These are phyloP conservation scores for Fusarium coicis DNA, from an alignment of 2,329 filamentous ascomycete species.

Conservation along the genomic window DNA sequence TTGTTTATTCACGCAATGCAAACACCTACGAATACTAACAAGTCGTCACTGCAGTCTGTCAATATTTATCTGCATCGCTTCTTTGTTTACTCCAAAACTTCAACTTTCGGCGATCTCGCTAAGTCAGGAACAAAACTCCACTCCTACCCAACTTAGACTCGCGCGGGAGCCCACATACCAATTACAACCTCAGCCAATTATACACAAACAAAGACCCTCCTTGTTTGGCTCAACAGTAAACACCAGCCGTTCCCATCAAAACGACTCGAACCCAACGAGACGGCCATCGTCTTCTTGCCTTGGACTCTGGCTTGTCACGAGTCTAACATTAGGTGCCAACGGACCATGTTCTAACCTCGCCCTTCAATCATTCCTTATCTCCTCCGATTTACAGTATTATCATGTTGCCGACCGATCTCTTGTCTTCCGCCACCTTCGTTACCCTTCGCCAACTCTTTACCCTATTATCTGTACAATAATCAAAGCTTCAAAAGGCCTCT, in stretches of 20 bases:
- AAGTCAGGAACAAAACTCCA: conserved; percentile 38
- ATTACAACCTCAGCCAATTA: conserved; percentile 18
- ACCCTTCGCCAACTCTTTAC: conserved; percentile 9
- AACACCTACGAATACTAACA: not conserved
- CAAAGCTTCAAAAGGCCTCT: conserved; percentile 27
- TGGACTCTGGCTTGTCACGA: not conserved
- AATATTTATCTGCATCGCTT: not conserved
- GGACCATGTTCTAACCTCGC: conserved; percentile 25
- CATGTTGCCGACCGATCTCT: conserved; percentile 33
- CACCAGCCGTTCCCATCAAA: conserved; percentile 32
- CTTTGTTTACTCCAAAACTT: conserved; percentile 17
- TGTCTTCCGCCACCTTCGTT: conserved; percentile 11
- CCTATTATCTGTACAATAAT: conserved; percentile 27
- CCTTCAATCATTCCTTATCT: not conserved
- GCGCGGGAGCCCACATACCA: conserved; percentile 32
- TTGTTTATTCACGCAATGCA: conserved; percentile 6
- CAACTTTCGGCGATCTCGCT: conserved; percentile 15
- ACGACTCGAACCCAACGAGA: conserved; percentile 18
- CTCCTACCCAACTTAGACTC: conserved; percentile 21
- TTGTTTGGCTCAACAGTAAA: conserved; percentile 33
- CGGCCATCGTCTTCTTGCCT: conserved; percentile 6
- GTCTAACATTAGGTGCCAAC: not conserved
- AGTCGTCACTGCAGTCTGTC: not conserved
- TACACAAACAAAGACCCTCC: conserved; percentile 28
- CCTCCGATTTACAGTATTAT: conserved; percentile 25